These are phyloP conservation scores for Lablab purpureus DNA, from an alignment of 306 rosid species.

Conservation along the genomic window DNA sequence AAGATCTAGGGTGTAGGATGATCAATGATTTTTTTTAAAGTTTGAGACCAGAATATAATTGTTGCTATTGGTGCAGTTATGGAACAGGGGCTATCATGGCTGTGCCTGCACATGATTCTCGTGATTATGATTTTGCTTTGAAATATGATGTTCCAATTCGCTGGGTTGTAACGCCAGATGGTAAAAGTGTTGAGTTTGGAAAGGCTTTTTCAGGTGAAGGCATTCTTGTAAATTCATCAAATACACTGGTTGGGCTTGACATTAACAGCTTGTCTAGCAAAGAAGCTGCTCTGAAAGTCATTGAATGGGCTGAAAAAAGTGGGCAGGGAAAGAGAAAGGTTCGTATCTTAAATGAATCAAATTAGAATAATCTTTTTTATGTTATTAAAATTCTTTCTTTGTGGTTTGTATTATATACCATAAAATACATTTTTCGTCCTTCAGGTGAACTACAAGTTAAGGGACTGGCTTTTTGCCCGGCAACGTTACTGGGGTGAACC, in stretches of 20 bases:
- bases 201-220: slow-evolving; percentile 89
- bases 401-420: slow-evolving; percentile 35
- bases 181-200: slow-evolving; percentile 57
- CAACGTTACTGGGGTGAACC: slow-evolving; percentile 99
- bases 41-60: slow-evolving; percentile 27
- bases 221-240: slow-evolving; percentile 69
- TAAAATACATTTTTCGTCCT: slow-evolving; percentile 43
- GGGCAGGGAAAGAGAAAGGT: slow-evolving; percentile 93
- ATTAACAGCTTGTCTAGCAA: slow-evolving; percentile 83
- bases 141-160: slow-evolving; percentile 71
- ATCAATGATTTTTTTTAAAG: slow-evolving; percentile 16
- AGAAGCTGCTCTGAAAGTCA: slow-evolving; percentile 76
- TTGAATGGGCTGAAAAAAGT: slow-evolving; percentile 87
- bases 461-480: slow-evolving; percentile 99
- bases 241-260: slow-evolving; percentile 66
- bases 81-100: slow-evolving; percentile 99
- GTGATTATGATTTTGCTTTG: slow-evolving; percentile 89
- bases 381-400: slow-evolving; percentile 16
- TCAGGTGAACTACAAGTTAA: slow-evolving; percentile 92
- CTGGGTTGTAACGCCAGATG: slow-evolving; percentile 77
- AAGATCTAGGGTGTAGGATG: slow-evolving; percentile 31
- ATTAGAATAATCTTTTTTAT: slow-evolving; percentile 34
- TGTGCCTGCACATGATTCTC: slow-evolving; percentile 94
- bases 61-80: slow-evolving; percentile 68
- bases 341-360: slow-evolving; percentile 38